Percentiles rank a stretch among this genome's conserved stretches.
These are phyloP conservation scores for Picochlorum sp. DNA, from an alignment of 139 green algal species.

Conservation along the genomic window DNA sequence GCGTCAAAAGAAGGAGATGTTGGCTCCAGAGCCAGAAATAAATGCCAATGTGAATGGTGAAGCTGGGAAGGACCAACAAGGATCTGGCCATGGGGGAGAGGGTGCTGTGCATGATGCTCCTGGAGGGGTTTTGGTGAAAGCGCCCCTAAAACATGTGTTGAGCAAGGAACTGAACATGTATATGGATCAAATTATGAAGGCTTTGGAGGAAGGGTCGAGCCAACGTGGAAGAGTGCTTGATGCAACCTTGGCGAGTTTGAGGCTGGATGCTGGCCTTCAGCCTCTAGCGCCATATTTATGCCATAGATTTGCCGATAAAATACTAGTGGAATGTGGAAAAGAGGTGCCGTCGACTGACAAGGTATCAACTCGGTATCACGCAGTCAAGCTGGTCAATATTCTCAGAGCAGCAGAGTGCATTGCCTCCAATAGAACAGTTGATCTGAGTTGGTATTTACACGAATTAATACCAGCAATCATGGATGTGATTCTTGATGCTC, in stretches of 20 bases:
- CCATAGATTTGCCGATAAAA: conserved; percentile 55
- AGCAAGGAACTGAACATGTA: conserved; percentile 71
- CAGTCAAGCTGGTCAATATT: conserved; percentile 25
- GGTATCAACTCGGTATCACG: conserved; percentile 17
- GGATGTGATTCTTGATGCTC: conserved; percentile 67
- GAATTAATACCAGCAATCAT: conserved; percentile 73
- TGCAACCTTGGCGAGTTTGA: conserved; percentile 16
- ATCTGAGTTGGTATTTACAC: conserved; percentile 74
- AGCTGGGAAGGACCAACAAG: background rate
- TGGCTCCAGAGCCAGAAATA: background rate
- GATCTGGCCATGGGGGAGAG: conserved; percentile 7
- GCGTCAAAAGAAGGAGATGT: background rate
- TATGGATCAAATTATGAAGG: conserved; percentile 45
- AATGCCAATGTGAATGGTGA: background rate
- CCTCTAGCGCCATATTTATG: conserved; percentile 75
- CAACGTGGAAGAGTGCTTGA: conserved; percentile 2
- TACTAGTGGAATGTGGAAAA: conserved; percentile 5
- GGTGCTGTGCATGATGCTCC: conserved; percentile 14
- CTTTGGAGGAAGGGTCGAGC: conserved; percentile 15
- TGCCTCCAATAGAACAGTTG: conserved; percentile 54
- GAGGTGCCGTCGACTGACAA: conserved; percentile 16
- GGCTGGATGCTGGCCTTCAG: conserved; percentile 52
- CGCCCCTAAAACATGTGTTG: conserved; percentile 65
- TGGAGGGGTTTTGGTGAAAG: conserved; percentile 31
- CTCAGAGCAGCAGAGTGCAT: conserved; percentile 41